Percentiles rank a stretch among this genome's conserved stretches.
phyloP scores from a whole-genome alignment of 441 rosid species.

The Viola pubescens region DNA sequence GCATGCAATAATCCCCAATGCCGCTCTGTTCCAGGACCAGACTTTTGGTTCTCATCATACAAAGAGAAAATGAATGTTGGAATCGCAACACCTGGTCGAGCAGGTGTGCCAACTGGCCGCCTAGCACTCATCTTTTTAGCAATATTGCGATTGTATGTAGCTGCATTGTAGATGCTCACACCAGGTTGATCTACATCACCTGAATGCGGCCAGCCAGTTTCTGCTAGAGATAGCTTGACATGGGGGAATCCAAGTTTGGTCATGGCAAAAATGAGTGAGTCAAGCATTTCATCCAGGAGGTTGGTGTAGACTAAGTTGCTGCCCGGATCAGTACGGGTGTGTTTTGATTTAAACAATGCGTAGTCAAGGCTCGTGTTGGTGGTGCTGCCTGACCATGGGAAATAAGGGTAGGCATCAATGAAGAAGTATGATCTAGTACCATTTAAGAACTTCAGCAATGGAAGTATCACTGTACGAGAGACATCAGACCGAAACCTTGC shows the following conservation, averaged over 20 bases:
- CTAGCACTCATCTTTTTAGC: constrained; percentile 35
- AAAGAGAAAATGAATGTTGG: constrained; percentile 63
- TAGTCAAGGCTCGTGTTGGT: constrained; percentile 30
- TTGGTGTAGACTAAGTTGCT: constrained; percentile 49
- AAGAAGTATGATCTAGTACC: constrained; percentile 64
- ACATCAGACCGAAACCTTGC: constrained; percentile 53
- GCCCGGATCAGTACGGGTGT: constrained; percentile 43
- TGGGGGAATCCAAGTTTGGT: constrained; percentile 45
- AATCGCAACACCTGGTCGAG: constrained; percentile 45
- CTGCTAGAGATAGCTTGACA: constrained; percentile 44
- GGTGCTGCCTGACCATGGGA: constrained; percentile 51
- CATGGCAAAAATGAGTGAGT: constrained; percentile 50
- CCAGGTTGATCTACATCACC: constrained; percentile 75
- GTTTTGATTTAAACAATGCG: constrained; percentile 44
- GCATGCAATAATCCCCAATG: constrained; percentile 67
- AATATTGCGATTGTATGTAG: constrained; percentile 66
- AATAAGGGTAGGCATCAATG: constrained; percentile 68
- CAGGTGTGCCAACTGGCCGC: constrained; percentile 63
- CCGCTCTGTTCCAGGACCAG: constrained; percentile 68
- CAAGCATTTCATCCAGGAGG: constrained; percentile 85
- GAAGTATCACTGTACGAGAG: constrained; percentile 34
- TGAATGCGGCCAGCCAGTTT: constrained; percentile 81
- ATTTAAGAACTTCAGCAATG: constrained; percentile 60
- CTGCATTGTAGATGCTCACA: constrained; percentile 63
- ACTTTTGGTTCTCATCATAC: constrained; percentile 56